These are phyloP conservation scores for Jacaranda copaia DNA, from an alignment of 257 asterid genomes.

Conservation along the genomic window DNA sequence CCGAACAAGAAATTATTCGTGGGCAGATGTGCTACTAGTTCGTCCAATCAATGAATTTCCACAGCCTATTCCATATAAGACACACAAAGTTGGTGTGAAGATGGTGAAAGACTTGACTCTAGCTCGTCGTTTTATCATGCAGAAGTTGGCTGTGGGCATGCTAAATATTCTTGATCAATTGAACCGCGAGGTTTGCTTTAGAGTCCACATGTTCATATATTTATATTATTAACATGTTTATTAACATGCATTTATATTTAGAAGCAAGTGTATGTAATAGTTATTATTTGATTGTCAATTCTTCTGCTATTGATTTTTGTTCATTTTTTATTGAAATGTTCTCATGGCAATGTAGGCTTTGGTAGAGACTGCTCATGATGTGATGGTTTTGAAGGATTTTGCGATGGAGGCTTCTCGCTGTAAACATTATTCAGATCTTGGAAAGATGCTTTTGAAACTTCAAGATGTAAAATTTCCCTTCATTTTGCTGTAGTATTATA, in stretches of 20 bases:
- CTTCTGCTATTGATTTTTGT: conserved; percentile 28
- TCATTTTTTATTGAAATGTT: conserved; percentile 28
- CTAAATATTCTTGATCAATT: conserved; percentile 84
- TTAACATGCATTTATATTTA: conserved; percentile 5
- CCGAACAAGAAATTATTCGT: conserved; percentile 83
- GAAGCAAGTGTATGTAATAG: background rate
- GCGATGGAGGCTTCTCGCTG: conserved; percentile 89
- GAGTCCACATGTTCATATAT: conserved; percentile 27
- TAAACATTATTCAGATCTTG: conserved; percentile 84
- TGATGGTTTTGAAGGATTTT: conserved; percentile 82
- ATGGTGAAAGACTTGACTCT: conserved; percentile 85
- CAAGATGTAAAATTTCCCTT: conserved; percentile 65
- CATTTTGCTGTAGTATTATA: conserved; percentile 30
- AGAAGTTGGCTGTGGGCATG: conserved; percentile 90
- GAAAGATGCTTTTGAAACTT: conserved; percentile 89
- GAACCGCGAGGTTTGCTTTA: conserved; percentile 77
- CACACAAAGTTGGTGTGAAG: conserved; percentile 78
- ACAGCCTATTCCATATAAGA: conserved; percentile 79
- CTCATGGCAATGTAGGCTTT: conserved; percentile 69
- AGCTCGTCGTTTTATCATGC: conserved; percentile 88
- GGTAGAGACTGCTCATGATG: conserved; percentile 80
- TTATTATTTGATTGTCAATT: conserved; percentile 12
- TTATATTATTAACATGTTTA: background rate
- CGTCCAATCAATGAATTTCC: conserved; percentile 86
- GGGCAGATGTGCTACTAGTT: conserved; percentile 95